phyloP scores from a whole-genome alignment of 805 yeast genomes.

The Lachancea sp. region DNA sequence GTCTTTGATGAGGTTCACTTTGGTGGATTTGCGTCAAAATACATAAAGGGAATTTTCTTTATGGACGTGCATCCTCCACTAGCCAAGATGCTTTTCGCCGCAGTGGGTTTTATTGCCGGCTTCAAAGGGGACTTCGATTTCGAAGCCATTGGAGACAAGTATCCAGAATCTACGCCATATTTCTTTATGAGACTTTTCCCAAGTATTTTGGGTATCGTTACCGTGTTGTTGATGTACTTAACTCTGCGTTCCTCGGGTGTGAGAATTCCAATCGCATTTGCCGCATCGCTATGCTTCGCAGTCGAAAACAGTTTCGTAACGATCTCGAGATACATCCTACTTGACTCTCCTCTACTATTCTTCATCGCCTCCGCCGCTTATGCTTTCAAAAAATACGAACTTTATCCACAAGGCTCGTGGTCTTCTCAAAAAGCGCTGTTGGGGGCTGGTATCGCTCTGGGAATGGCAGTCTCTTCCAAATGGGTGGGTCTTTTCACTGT shows the following conservation, averaged over 20 bases:
- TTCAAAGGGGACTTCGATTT: slow-evolving; percentile 67
- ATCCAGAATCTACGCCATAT: slow-evolving; percentile 55
- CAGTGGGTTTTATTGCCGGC: slow-evolving; percentile 60
- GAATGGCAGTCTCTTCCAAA: slow-evolving; percentile 66
- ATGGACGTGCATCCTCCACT: slow-evolving; percentile 79
- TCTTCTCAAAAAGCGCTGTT: slow-evolving; percentile 55
- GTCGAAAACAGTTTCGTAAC: slow-evolving; percentile 66
- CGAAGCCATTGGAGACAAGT: slow-evolving; percentile 56
- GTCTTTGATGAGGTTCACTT: slow-evolving; percentile 93
- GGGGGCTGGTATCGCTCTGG: slow-evolving; percentile 63
- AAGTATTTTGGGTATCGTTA: slow-evolving; percentile 60
- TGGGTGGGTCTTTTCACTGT: slow-evolving; percentile 83
- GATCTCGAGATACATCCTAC: slow-evolving; percentile 64
- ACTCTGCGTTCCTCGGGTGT: slow-evolving; percentile 71
- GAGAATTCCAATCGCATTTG: slow-evolving; percentile 52
- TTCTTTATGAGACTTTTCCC: slow-evolving; percentile 64
- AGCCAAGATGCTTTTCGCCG: slow-evolving; percentile 70
- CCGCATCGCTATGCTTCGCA: slow-evolving; percentile 49
- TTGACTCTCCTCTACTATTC: slow-evolving; percentile 71
- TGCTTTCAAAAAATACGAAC: slow-evolving; percentile 59
- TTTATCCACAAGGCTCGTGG: slow-evolving; percentile 52
- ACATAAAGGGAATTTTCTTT: slow-evolving; percentile 57
- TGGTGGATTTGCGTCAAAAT: slow-evolving; percentile 91
- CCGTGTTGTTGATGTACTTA: slow-evolving; percentile 57
- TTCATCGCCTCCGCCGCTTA: slow-evolving; percentile 69